Conservation (phyloP, 495 filamentous ascomycete genomes). For the Penicillium silybi region DNA sequence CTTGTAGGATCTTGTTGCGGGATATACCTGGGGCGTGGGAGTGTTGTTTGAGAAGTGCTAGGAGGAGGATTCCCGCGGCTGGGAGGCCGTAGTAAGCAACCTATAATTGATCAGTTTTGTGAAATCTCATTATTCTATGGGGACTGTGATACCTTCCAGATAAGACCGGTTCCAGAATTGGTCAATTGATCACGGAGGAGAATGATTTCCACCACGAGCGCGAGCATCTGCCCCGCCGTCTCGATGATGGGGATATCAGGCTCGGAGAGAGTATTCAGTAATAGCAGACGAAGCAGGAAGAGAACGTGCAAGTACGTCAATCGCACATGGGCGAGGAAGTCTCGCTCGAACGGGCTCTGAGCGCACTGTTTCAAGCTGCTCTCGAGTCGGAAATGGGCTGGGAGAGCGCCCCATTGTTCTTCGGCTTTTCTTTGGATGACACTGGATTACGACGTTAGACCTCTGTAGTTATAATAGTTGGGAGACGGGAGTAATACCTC, state of each 20-base stretch:
- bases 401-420: slow-evolving; percentile 23
- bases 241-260: slow-evolving; percentile 29
- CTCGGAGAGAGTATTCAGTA: slow-evolving; percentile 29
- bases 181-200: slow-evolving; percentile 35
- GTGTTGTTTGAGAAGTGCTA: slow-evolving; percentile 31
- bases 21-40: slow-evolving; percentile 11
- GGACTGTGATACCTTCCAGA: slow-evolving; percentile 34
- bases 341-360: slow-evolving; percentile 26
- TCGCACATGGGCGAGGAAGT: slow-evolving; percentile 34
- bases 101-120: slow-evolving; percentile 8
- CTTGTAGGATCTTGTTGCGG: slow-evolving; percentile 26
- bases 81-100: slow-evolving; percentile 40
- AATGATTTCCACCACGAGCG: slow-evolving; percentile 34
- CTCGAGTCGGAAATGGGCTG: slow-evolving; percentile 25
- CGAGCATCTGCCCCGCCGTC: slow-evolving; percentile 33
- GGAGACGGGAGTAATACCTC: slow-evolving; percentile 9
- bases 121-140: neutral
- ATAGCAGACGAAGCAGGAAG: slow-evolving; percentile 32
- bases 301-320: slow-evolving; percentile 40
- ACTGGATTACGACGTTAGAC: neutral
- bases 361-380: slow-evolving; percentile 23
- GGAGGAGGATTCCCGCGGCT: slow-evolving; percentile 37
- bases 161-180: slow-evolving; percentile 38
- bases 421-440: slow-evolving; percentile 22
- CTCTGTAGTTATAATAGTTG: neutral